A percentile compares a stretch with the other conserved stretches of the same genome.
Conservation (phyloP, 495 filamentous ascomycete species). For the Xylaria cubensis region DNA sequence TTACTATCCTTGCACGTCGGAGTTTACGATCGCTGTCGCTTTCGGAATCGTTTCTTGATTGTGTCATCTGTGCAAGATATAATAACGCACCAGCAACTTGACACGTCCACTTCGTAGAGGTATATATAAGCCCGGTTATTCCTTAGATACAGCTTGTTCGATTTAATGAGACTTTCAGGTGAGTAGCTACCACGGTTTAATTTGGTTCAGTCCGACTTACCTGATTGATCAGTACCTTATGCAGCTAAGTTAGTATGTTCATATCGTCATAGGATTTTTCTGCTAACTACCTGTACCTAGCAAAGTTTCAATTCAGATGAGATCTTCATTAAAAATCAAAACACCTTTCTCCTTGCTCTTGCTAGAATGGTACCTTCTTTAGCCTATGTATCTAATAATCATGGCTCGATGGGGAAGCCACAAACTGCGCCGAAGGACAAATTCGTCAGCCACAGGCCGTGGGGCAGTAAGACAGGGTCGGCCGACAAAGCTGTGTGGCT, state of each 20-base stretch:
- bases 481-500: slow-evolving; percentile 8
- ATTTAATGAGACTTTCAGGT: background rate
- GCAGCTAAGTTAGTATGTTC: background rate
- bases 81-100: background rate
- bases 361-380: background rate
- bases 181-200: background rate
- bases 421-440: background rate
- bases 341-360: background rate
- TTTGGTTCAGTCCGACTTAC: background rate
- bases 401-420: background rate
- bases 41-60: slow-evolving; percentile 5
- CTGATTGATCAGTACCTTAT: background rate
- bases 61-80: background rate
- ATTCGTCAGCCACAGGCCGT: slow-evolving; percentile 19
- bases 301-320: background rate
- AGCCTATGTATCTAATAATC: background rate
- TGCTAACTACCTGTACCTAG: background rate
- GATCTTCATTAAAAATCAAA: background rate
- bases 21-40: background rate
- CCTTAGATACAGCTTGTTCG: background rate
- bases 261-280: background rate
- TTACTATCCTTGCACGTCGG: background rate
- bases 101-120: background rate
- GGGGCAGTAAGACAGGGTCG: background rate
- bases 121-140: background rate